These are phyloP conservation scores for Phaeophleospora eucalypticola DNA, from an alignment of 2,329 filamentous ascomycete species.

Conservation along the genomic window DNA sequence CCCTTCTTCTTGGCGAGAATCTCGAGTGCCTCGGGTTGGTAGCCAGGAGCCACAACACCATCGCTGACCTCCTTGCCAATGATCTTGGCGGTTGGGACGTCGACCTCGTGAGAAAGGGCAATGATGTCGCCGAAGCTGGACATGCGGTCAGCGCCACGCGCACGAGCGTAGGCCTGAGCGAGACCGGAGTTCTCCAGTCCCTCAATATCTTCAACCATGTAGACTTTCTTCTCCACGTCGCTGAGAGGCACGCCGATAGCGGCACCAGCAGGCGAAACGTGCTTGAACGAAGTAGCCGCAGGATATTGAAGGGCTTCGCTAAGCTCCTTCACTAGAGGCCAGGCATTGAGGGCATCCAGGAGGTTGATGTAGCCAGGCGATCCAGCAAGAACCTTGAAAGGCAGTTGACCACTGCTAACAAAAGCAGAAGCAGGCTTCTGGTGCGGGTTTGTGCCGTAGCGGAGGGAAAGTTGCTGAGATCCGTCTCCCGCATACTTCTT, in stretches of 20 bases:
- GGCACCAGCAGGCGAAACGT: conserved; percentile 93
- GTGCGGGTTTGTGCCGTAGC: conserved; percentile 96
- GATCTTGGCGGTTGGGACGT: conserved; percentile 91
- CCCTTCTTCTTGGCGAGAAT: conserved; percentile 98
- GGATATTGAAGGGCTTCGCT: conserved; percentile 82
- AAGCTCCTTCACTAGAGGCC: conserved; percentile 94
- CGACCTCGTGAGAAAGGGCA: conserved; percentile 84
- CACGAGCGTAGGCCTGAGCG: conserved; percentile 92
- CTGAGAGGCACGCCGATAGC: conserved; percentile 86
- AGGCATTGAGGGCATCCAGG: conserved; percentile 91
- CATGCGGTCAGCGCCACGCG: conserved; percentile 95
- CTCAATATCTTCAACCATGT: conserved; percentile 94
- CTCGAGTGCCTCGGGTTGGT: conserved; percentile 77
- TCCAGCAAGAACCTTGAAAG: conserved; percentile 91
- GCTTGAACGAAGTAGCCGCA: conserved; percentile 97
- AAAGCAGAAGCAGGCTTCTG: conserved; percentile 94
- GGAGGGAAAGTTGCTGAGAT: conserved; percentile 74
- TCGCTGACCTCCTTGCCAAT: conserved; percentile 98
- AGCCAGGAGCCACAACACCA: conserved; percentile 88
- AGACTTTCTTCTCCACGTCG: conserved; percentile 89
- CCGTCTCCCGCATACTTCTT: conserved; percentile 90
- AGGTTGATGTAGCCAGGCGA: conserved; percentile 96
- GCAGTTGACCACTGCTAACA: conserved; percentile 66
- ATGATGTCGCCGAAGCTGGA: conserved; percentile 97
- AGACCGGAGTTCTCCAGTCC: conserved; percentile 81